These are phyloP conservation scores for Barbarea vulgaris DNA, from an alignment of 345 rosid species.

Conservation along the genomic window DNA sequence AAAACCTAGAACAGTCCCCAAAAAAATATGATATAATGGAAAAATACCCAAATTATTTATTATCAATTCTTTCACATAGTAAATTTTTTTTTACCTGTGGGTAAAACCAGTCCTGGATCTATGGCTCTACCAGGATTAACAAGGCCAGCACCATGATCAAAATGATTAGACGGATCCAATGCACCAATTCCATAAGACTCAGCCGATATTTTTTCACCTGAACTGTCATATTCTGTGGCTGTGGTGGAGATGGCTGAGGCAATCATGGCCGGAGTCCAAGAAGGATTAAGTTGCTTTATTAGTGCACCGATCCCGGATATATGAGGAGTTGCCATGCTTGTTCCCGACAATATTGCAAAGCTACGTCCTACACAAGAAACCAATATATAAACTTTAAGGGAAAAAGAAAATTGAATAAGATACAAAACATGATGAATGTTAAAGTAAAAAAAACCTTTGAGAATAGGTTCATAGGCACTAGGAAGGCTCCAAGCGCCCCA, in stretches of 20 bases:
- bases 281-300: constrained; percentile 67
- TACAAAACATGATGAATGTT: neutral
- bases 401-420: neutral
- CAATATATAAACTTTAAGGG: neutral
- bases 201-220: constrained; percentile 56
- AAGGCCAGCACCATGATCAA: constrained; percentile 75
- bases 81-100: constrained; percentile 48
- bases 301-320: constrained; percentile 69
- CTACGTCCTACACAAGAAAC: constrained; percentile 47
- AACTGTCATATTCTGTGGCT: constrained; percentile 51
- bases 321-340: constrained; percentile 95
- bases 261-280: constrained; percentile 84
- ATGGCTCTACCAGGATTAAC: constrained; percentile 67
- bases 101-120: constrained; percentile 78
- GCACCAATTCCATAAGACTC: constrained; percentile 49
- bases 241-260: constrained; percentile 82
- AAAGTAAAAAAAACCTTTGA: constrained; percentile 46
- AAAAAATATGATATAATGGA: neutral
- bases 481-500: constrained; percentile 96
- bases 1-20: constrained; percentile 46
- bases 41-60: neutral
- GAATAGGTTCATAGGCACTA: constrained; percentile 64
- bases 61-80: neutral
- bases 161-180: constrained; percentile 53
- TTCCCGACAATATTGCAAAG: constrained; percentile 79